Evolutionary conservation across 805 yeast species (phyloP), one percentile per base, ranked within the genome.

Genomic region (Kodamaea restingae): DNA sequence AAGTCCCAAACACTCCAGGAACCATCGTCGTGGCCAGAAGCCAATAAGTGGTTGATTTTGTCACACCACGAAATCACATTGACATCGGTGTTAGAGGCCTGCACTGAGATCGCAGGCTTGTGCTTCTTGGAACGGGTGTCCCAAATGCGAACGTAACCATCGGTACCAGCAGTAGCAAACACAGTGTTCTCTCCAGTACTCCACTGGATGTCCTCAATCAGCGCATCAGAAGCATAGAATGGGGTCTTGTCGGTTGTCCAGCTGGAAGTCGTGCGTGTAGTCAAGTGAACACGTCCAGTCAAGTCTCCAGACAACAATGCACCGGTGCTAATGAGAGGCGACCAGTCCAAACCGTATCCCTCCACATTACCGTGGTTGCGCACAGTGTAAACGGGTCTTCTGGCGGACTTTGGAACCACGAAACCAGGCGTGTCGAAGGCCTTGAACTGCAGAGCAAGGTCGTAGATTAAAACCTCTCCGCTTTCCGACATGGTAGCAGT

Each of bases 131-230:
- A 84, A 62, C 98, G 78, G 2, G 95, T 88, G 62, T 93, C 98
- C 98, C 98, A 93, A 52, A 93, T 85, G 50, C 96, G 78, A 31
- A 91, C 78, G 56, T 77, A 78, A 6, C 98, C 98, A 57, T 93
- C 98, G 42, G 84, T 75, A 11, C 96, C 97, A 32, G 84, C 91
- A 15, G 95, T 78, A n/a, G 97, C 95, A 59, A 93, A 93, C 21
- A 93, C 98, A 0, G 97, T 88, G 46, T 75, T 76, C 60, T 93
- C 98, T 4, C 90, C 78, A 39, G 83, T 84, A 9, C 96, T 86
- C 97, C 98, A 93, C 63, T 93, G 98, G 42, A 93, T 78, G 58
- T 93, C 98, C 65, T 93, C 98, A 43, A 93, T 83, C n/a, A 93
- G 84, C 28, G 84, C 70, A 40, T 80, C 75, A 17, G 76, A 72